Base-by-base conservation (phyloP, 192 early-diverging fungal genomes). In the Coemansia furcata region DNA sequence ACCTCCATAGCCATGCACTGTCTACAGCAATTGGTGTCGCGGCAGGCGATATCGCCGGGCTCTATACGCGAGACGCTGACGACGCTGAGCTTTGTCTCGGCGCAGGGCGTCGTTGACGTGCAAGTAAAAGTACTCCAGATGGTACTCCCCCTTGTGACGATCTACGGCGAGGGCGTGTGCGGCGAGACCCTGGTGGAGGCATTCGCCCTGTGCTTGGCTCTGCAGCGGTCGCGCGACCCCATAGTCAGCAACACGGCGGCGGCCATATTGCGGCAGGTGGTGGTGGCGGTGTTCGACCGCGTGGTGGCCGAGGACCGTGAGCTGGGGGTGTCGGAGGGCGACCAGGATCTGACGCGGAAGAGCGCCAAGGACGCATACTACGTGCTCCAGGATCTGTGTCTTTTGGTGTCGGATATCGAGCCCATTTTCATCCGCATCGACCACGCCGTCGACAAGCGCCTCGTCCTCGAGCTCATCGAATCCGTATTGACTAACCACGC, bases 71-170 rank as follows among this genome's bases (percentile, higher is more conserved):
- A 82, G 14, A 82, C 92, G 12, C 65, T 97, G 32, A 77, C 87
- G 47, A 87, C 89, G 3, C 80, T 96, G 33, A 90, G 87, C 33
- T 85, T 92, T 43, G 87, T 91, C 26, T 84, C 88, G 52, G 73
- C 77, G 2, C 85, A 87, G 61, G 87, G 88, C 19, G 83, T 19
- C 14, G 29, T 91, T 9, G 96, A 98, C 35, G 87, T 95, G 26
- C 97, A 99, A 72, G 78, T 99, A 40, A 98, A 96, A 66, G 88
- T 95, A 14, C 77, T 99, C 43, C 97, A 99, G 71, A 94, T 92
- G 11, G 83, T 99, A 9, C 68, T 96, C 33, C 95, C 97, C 4
- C 82, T 99, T 30, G 83, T 96, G 12, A 92, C 88, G 14, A 90
- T 92, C 61, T 98, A 98, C 66, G 69, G 83, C 19, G 68, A 83